Percentiles rank a stretch among this genome's conserved stretches.
Conservation (phyloP, 2,329 filamentous ascomycete genomes). For the Xylaria arbuscula region DNA sequence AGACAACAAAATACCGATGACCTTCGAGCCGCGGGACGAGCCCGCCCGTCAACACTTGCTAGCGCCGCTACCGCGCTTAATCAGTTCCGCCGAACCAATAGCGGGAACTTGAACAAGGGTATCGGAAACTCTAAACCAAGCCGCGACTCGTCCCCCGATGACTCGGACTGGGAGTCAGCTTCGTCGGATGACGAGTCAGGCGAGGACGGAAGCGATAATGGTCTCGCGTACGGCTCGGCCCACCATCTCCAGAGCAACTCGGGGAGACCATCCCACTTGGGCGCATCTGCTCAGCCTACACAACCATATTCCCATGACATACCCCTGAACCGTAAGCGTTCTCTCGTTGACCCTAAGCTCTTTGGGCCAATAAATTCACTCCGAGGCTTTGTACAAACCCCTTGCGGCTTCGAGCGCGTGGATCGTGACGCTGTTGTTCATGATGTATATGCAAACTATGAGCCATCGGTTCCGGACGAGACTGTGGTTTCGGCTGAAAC, state of each 20-base stretch:
- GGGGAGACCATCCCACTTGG: constrained; percentile 33
- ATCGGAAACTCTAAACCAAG: constrained; percentile 56
- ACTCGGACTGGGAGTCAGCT: constrained; percentile 68
- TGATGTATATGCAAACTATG: constrained; percentile 51
- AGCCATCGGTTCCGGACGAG: constrained; percentile 51
- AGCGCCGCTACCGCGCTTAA: constrained; percentile 57
- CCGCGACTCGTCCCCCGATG: constrained; percentile 54
- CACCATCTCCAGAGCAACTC: constrained; percentile 41
- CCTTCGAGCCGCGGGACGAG: constrained; percentile 55
- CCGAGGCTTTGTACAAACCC: constrained; percentile 64
- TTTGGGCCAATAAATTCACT: constrained; percentile 73
- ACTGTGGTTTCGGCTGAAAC: constrained; percentile 51
- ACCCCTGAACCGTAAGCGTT: constrained; percentile 51
- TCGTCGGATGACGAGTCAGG: constrained; percentile 60
- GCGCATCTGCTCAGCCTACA: constrained; percentile 27
- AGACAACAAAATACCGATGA: constrained; percentile 64
- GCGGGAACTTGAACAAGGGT: constrained; percentile 52
- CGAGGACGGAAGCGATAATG: constrained; percentile 56
- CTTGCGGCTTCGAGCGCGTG: constrained; percentile 65
- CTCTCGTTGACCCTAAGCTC: constrained; percentile 66
- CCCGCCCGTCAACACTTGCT: constrained; percentile 53
- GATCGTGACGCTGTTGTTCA: constrained; percentile 43
- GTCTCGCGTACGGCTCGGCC: constrained; percentile 57
- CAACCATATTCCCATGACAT: constrained; percentile 41
- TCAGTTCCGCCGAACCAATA: constrained; percentile 55